These are phyloP conservation scores for Pichia sp. DNA, from an alignment of 1,139 yeast genomes.

Conservation along the genomic window DNA sequence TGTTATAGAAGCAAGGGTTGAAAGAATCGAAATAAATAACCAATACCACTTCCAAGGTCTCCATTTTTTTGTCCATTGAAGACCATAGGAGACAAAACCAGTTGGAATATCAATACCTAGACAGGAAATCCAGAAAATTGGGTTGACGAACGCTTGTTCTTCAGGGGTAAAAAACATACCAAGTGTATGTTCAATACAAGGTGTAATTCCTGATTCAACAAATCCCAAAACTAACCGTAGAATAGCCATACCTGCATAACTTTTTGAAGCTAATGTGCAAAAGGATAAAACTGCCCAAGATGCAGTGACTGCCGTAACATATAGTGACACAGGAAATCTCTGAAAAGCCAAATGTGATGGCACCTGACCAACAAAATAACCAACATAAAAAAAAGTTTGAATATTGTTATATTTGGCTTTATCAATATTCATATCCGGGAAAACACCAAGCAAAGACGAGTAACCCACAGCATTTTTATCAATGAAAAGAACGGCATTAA, in stretches of 20 bases:
- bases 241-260: constrained; percentile 29
- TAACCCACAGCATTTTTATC: constrained; percentile 39
- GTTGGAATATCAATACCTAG: constrained; percentile 31
- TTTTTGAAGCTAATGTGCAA: constrained; percentile 27
- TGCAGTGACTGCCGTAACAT: constrained; percentile 24
- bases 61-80: constrained; percentile 21
- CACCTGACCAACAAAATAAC: constrained; percentile 34
- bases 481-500: constrained; percentile 33
- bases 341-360: constrained; percentile 25
- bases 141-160: constrained; percentile 30
- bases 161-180: constrained; percentile 31
- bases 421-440: constrained; percentile 34
- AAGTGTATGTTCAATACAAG: constrained; percentile 30
- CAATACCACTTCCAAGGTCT: constrained; percentile 31
- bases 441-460: constrained; percentile 38
- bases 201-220: constrained; percentile 30
- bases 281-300: constrained; percentile 29
- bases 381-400: constrained; percentile 38
- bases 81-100: constrained; percentile 35
- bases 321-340: constrained; percentile 29
- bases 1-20: constrained; percentile 27
- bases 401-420: constrained; percentile 31
- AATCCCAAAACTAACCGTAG: constrained; percentile 32
- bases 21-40: constrained; percentile 30
- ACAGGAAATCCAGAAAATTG: constrained; percentile 31